Evolutionary conservation across 305 asterid species (phyloP).

Genomic region (Caryopteris hybrid): DNA sequence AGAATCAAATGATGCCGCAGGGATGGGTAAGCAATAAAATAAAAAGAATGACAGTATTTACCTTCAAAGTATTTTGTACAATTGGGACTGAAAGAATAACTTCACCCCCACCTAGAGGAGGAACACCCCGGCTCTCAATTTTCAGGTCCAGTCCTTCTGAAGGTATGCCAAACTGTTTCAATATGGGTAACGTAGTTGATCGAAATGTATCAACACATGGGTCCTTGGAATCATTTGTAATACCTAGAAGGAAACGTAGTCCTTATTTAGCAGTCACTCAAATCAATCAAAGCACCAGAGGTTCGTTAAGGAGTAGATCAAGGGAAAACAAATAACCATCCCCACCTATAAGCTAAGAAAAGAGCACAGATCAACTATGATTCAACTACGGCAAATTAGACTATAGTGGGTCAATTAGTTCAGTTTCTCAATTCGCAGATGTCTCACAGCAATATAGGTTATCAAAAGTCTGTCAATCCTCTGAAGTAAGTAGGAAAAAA

Average conservation of each 20-base stretch:
- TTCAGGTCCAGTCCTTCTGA: constrained; percentile 72
- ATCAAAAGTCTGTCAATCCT: too few species aligned
- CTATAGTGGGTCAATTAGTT: not conserved
- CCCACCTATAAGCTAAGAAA: not conserved
- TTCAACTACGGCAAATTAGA: not conserved
- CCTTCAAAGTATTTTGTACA: constrained; percentile 62
- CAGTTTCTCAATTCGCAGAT: not conserved
- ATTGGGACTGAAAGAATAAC: constrained; percentile 63
- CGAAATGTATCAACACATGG: constrained; percentile 86
- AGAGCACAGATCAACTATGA: not conserved
- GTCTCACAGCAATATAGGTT: not conserved
- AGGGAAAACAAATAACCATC: not conserved
- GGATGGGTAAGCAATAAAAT: not conserved
- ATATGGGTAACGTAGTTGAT: constrained; percentile 57
- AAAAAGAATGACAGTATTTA: constrained; percentile 19
- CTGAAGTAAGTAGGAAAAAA: not conserved
- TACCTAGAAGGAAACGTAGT: constrained; percentile 38
- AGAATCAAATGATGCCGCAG: not conserved
- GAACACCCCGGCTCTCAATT: constrained; percentile 79
- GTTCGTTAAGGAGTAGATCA: not conserved
- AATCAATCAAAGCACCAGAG: not conserved
- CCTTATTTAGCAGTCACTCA: not conserved
- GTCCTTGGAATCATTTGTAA: constrained; percentile 87
- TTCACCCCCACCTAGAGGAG: constrained; percentile 93
- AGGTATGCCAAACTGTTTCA: constrained; percentile 80